Evolutionary conservation across 106 monocot species (phyloP), one percentile per base, ranked within the genome.

Genomic region (Allium sativum): DNA sequence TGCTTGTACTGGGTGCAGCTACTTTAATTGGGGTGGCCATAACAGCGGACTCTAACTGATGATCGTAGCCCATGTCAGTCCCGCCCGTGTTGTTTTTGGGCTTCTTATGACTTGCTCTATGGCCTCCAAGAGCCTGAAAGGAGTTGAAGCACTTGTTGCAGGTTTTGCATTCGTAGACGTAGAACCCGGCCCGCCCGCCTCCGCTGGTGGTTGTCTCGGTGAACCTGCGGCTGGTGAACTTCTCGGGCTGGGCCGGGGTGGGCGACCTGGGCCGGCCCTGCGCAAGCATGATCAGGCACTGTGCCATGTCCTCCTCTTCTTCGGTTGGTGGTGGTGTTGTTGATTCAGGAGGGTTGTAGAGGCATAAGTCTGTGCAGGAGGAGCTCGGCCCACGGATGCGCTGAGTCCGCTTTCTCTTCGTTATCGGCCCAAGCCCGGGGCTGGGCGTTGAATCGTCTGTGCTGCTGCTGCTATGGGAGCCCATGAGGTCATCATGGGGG

Each of bases 231-330:
- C 83, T 77, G n/a, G 65, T 71, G 45, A 58, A 48, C 53, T 68
- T 68, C 52, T 76, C 52, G 48, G 11, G 9, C 7, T 47, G 22
- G 5, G 13, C 42, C 9, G 60, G 53, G 42, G 9, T 12, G 13
- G 46, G 18, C 21, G 13, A 14, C 11, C 50, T 10, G 55, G 18
- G 15, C 7, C 42, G 56, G 44, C 82, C 90, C 42, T 67, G 79
- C 9, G 90, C 85, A 16, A 90, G 80, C 44, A 90, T 79, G 58
- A 90, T 82, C 44, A 90, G 79, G 73, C 85, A 82, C 13, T 78
- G 51, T 41, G 90, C 89, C 72, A 85, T 74, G 72, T 86, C 79
- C 65, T 84, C 84, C 42, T 86, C 82, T 45, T 90, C 79, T 52
- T 69, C 74, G 4, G 82, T 73, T 8, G 81, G 22, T n/a, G 52